Base-by-base conservation (phyloP, 208 protist species). In the Leishmania guyanensis region DNA sequence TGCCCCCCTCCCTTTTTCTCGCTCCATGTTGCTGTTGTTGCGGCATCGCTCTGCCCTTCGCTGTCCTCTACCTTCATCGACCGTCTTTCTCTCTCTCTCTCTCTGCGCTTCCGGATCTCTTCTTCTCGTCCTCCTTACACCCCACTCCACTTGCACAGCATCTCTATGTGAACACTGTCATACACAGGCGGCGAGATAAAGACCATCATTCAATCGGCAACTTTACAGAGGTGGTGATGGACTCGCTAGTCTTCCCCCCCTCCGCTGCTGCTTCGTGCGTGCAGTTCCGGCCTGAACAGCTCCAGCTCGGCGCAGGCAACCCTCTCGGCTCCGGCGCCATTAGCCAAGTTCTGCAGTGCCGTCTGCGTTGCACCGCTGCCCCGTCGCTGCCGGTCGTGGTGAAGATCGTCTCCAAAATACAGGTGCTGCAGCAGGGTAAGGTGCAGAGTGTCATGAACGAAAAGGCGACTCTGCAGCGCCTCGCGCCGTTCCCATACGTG, bases 391-490 rank as follows among this genome's bases (percentile, higher is more conserved):
- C 88, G 5, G 87, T 97, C 33, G 96, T 92, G 26, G 89, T 98
- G 73, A 98, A 98, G 82, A 86, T 97, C 39, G 72, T 97, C 10
- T 96, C 92, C 10, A 98, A 98, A 84, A 50, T 96, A 36, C 93
- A 96, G 79, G 81, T 97, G 58, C 81, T 98, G 70, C 94, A 98
- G 65, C 93, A 96, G 60, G 84, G 90, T 36, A 97, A 97, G 75
- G 93, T 96, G 26, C 79, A 94, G 74, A 82, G 88, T 56, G 87
- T 87, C 51, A 94, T 98, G 89, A 91, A 91, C 46, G 96, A 98
- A 80, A 98, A 98, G 87, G 80, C 79, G 29, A 89, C 91, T 14
- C 86, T 98, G 78, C 60, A 90, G 46, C 82, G 79, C 6, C 79
- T 98, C 29, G 86, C 58, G 14, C 91, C 92, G 26, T 88, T 93